Conservation (phyloP, 192 early-diverging fungal genomes). For the Entomortierella parvispora region DNA sequence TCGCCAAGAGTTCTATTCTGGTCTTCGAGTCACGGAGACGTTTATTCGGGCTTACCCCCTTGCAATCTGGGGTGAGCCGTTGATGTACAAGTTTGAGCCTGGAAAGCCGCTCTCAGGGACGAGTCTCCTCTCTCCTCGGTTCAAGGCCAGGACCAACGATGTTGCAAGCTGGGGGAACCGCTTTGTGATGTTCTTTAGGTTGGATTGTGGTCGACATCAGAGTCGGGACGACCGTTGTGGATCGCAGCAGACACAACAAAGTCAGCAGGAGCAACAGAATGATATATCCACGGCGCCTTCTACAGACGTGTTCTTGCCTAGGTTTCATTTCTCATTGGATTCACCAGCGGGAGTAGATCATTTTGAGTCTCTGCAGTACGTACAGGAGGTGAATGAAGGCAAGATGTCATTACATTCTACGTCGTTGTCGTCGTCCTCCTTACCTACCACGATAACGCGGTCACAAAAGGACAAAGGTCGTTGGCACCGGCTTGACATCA, state of each 20-base stretch:
- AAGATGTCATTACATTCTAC: not conserved
- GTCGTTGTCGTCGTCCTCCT: not conserved
- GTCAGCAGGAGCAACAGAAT: not conserved
- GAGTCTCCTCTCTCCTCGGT: not conserved
- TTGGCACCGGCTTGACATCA: constrained; percentile 37
- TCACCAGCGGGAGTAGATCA: constrained; percentile 28
- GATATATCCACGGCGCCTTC: not conserved
- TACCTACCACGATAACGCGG: not conserved
- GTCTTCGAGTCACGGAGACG: constrained; percentile 31
- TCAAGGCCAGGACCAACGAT: constrained; percentile 27
- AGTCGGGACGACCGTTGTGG: not conserved
- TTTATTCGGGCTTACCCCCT: constrained; percentile 43
- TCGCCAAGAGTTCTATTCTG: constrained; percentile 27
- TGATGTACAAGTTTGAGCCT: constrained; percentile 40
- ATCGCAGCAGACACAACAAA: too few relatives aligned
- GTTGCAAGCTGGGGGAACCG: constrained; percentile 37
- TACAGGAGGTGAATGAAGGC: constrained; percentile 22
- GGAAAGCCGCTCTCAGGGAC: constrained; percentile 20
- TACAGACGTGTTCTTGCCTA: constrained; percentile 39
- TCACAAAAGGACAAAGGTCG: constrained; percentile 25
- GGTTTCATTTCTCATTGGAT: constrained; percentile 39
- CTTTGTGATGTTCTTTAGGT: constrained; percentile 15
- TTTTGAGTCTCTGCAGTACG: constrained; percentile 30
- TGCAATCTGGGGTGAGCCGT: constrained; percentile 37
- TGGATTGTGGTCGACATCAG: constrained; percentile 14